Base-by-base conservation (phyloP, 176 grass and related monocot species). In the Aegilops speltoides region DNA sequence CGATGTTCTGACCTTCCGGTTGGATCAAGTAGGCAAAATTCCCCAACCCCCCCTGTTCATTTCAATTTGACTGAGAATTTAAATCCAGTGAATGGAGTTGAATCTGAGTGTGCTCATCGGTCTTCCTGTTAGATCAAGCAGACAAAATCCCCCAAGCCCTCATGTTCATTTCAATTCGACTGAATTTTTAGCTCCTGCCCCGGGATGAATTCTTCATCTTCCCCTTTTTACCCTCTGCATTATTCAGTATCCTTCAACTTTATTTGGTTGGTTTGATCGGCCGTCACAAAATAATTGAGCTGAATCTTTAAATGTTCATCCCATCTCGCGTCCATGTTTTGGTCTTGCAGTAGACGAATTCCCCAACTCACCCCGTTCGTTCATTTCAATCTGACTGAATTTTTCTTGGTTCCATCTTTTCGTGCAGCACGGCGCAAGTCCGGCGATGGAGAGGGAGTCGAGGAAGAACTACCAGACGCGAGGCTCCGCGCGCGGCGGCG, bases 391-490 rank as follows among this genome's bases (percentile, higher is more conserved):
- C 1, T 59, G 56, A 59, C 56, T 22, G 56, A 59, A 57, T 15
- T 68, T 28, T 68, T 16, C 2, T 22, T 68, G 10, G 4, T 12
- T 56, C 32, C 8, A 13, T 77, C 8, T 56, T 76, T 33, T 4
- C 41, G 4, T 63, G 66, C 77, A 86, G 85, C 24, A 20, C 64
- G n/a, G 45, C 37, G 76, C 38, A 23, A 15, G 61, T 79, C 65
- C 33, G 31, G 64, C 80, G 69, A 97, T 97, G 95, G 95, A 97
- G 40, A 90, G 87, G 73, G 92, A 94, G 16, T 80, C 83, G 38
- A 92, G 95, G 76, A 97, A 97, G 50, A 92, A 94, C 86, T 94
- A 97, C 88, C 92, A 92, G 17, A 97, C 95, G 15, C 85, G 95
- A 31, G 90, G 92, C 15, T 97, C 92, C 10, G 82, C 88, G 19